Evolutionary conservation across 2,329 filamentous ascomycete genomes (phyloP).

Genomic region (Hysterium pulicare): DNA sequence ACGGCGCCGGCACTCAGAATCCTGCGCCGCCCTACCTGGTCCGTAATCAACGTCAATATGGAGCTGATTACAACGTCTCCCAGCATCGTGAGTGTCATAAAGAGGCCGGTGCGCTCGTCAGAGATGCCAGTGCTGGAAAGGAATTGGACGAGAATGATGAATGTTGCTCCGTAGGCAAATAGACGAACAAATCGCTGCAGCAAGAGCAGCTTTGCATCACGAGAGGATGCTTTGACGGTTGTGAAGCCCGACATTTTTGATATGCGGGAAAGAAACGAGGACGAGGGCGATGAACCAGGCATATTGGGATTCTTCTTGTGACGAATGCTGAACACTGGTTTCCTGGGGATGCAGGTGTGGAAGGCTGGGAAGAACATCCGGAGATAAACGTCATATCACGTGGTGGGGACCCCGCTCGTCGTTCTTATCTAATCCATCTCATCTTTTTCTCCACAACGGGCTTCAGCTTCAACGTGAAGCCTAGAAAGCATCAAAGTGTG

Average conservation of each 20-base stretch:
- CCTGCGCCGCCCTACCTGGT: slow-evolving; percentile 31
- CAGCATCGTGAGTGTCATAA: slow-evolving; percentile 41
- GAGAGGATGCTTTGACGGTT: neutral
- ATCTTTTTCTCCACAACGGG: no score
- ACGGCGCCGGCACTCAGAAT: slow-evolving; percentile 33
- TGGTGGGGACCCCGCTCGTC: no score
- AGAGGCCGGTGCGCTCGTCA: slow-evolving; percentile 35
- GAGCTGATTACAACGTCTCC: slow-evolving; percentile 37
- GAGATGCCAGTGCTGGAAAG: slow-evolving; percentile 34
- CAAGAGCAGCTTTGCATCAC: slow-evolving; percentile 3
- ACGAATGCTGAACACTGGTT: no score
- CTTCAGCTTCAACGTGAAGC: no score
- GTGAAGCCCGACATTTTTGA: neutral
- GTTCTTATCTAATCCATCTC: no score
- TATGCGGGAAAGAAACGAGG: no score
- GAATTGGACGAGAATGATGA: slow-evolving; percentile 37
- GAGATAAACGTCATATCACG: no score
- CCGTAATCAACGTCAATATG: slow-evolving; percentile 37
- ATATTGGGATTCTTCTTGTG: no score
- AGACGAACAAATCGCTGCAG: slow-evolving; percentile 12
- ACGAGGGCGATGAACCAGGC: no score
- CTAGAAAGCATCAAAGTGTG: no score
- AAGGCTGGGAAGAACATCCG: no score
- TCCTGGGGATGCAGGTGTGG: no score
- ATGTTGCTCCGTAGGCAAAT: slow-evolving; percentile 14